These are phyloP conservation scores for Chrysanthemum makinoi DNA, from an alignment of 129 eudicot species.

Conservation along the genomic window DNA sequence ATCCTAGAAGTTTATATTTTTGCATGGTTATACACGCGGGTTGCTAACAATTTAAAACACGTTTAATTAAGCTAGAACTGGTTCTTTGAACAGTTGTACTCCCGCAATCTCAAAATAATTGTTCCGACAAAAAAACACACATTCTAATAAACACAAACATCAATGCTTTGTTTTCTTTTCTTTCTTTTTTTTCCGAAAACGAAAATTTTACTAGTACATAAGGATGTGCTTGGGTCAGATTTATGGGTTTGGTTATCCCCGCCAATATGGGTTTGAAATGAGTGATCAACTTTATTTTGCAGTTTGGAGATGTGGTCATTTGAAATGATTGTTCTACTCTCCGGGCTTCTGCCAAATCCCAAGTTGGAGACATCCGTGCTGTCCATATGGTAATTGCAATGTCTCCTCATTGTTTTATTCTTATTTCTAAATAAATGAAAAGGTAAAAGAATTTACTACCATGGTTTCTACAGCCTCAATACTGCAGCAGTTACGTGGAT, in stretches of 20 bases:
- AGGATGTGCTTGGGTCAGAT: too few species aligned
- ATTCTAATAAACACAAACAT: too few species aligned
- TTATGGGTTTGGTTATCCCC: too few species aligned
- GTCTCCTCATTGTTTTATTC: neutral
- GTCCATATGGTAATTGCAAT: slow-evolving; percentile 47
- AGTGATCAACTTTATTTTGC: slow-evolving; percentile 15
- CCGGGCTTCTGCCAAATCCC: slow-evolving; percentile 92
- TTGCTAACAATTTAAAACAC: neutral
- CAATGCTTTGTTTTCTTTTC: too few species aligned
- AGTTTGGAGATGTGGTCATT: slow-evolving; percentile 97
- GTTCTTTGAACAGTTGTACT: too few species aligned
- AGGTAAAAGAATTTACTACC: neutral
- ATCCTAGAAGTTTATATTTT: neutral
- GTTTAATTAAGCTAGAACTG: neutral
- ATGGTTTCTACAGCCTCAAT: slow-evolving; percentile 52
- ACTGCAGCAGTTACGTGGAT: slow-evolving; percentile 65
- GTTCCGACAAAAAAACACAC: too few species aligned
- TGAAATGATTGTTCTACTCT: slow-evolving; percentile 86
- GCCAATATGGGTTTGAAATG: neutral
- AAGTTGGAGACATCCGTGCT: slow-evolving; percentile 87
- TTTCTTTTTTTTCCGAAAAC: too few species aligned
- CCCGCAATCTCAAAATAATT: too few species aligned
- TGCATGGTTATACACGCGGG: neutral
- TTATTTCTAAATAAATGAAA: neutral
- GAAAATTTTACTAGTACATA: too few species aligned